These are phyloP conservation scores for Psilocybe sp. DNA, from an alignment of 768 basidiomycete genomes.

Conservation along the genomic window DNA sequence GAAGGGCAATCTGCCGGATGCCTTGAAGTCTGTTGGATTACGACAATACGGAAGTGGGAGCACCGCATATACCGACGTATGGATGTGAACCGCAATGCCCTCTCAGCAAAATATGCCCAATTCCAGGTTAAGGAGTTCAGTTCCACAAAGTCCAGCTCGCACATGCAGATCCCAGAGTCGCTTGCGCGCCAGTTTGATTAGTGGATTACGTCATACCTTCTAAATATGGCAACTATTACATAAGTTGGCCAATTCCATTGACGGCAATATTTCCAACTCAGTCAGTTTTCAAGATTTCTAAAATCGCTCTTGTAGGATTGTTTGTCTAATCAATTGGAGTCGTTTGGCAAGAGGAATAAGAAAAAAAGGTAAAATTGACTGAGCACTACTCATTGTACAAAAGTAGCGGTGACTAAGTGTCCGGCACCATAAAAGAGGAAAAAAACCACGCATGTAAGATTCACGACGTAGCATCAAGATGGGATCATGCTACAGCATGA, in stretches of 20 bases:
- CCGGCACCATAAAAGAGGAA: no score
- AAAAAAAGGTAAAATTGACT: no score
- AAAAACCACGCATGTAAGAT: no score
- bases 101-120: no score
- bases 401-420: no score
- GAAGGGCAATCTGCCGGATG: slow-evolving; percentile 23
- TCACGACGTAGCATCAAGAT: no score
- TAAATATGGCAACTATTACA: no score
- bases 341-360: no score
- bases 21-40: slow-evolving; percentile 19
- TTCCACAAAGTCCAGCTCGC: slow-evolving; percentile 26
- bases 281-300: slow-evolving; percentile 17
- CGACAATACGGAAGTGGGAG: slow-evolving; percentile 31
- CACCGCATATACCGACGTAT: slow-evolving; percentile 27
- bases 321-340: slow-evolving; percentile 11
- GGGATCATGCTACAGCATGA: no score
- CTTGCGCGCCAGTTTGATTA: slow-evolving; percentile 11
- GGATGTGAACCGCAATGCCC: slow-evolving; percentile 30
- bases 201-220: not conserved
- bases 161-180: slow-evolving; percentile 19
- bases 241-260: no score
- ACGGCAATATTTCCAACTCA: no score
- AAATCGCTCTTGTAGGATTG: slow-evolving; percentile 14
- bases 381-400: no score
- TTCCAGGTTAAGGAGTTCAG: slow-evolving; percentile 27